A percentile compares a stretch with the other conserved stretches of the same genome.
These are phyloP conservation scores for Ceratobasidium sp. DNA, from an alignment of 1,284 basidiomycete genomes.

Conservation along the genomic window DNA sequence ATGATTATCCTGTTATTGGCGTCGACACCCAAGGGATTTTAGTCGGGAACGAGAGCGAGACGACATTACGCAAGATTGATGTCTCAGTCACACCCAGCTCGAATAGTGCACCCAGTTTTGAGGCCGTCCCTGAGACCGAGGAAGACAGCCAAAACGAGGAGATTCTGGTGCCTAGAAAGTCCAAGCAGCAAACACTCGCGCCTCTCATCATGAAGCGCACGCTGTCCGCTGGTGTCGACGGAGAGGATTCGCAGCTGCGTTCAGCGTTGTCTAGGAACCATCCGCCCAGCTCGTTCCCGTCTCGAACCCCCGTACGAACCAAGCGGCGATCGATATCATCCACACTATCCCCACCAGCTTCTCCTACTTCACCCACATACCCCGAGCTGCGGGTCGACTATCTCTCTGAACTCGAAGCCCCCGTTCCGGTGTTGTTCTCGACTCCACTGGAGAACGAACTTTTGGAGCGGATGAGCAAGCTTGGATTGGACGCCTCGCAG, in stretches of 20 bases:
- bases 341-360: conserved; percentile 57
- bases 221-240: not conserved
- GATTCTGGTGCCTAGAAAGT: conserved; percentile 26
- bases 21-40: conserved; percentile 1
- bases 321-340: conserved; percentile 94
- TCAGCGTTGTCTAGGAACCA: conserved; percentile 1
- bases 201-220: not conserved
- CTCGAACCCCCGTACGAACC: conserved; percentile 90
- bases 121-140: conserved; percentile 24
- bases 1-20: conserved; percentile 11
- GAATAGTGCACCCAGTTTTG: not conserved
- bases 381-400: conserved; percentile 59
- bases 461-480: conserved; percentile 73
- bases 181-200: not conserved
- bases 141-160: conserved; percentile 39
- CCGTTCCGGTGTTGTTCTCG: conserved; percentile 83
- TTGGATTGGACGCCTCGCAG: conserved; percentile 94
- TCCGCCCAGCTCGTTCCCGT: conserved; percentile 53
- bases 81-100: not conserved
- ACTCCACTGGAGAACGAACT: conserved; percentile 83
- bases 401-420: conserved; percentile 69
- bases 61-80: conserved; percentile 26
- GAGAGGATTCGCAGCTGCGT: conserved; percentile 28
- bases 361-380: conserved; percentile 43
- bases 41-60: conserved; percentile 30